Evolutionary conservation across 2,329 filamentous ascomycete genomes (phyloP), one percentile per base, ranked within the genome.

Genomic region (Colletotrichum sp.): DNA sequence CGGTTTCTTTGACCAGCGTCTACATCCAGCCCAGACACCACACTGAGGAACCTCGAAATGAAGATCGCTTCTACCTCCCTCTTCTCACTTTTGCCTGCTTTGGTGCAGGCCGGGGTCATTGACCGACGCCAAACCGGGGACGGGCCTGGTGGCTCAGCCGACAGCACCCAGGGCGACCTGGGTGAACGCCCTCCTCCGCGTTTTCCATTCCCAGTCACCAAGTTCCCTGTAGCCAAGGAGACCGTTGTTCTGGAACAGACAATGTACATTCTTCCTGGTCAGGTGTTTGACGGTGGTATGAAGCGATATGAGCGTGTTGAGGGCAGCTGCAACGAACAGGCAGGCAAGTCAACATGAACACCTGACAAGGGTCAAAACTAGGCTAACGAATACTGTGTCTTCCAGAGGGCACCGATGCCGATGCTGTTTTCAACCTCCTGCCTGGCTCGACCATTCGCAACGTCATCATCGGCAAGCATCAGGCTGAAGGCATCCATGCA

Each of bases 271-370:
- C 74, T 81, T 69, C 81, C 82, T 0, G 81, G 83, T 2, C 79
- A 81, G 13, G 79, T 81, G 1, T 85, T 82, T 36, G 84, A 85
- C 24, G 84, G 83, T 63, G 81, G 82, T 63, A 84, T 83, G 83
- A 82, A 82, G 55, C 82, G 82, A 6, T 87, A 84, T 73, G 85
- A 87, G 71, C 84, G 85, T 13, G 83, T 82, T 1, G 81, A 82
- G 55, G 85, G 84, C 26, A 84, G 83, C 70, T 89, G 88, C 78
- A 86, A 82, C 52, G 87, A 85, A 28, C 86, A 89, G 70, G 81
- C 81, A 2, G 72, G 72, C 62, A n/a, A 24, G 62, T 66, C 4
- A 12, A 5, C 57, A 32, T 18, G 9, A 16, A 10, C 18, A 21
- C 30, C 8, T 8, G 30, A 10, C 49, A 59, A 39, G 24, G 1